Percentiles rank a stretch among this genome's conserved stretches.
These are phyloP conservation scores for Passalora sequoiae DNA, from an alignment of 2,329 filamentous ascomycete genomes.

Conservation along the genomic window DNA sequence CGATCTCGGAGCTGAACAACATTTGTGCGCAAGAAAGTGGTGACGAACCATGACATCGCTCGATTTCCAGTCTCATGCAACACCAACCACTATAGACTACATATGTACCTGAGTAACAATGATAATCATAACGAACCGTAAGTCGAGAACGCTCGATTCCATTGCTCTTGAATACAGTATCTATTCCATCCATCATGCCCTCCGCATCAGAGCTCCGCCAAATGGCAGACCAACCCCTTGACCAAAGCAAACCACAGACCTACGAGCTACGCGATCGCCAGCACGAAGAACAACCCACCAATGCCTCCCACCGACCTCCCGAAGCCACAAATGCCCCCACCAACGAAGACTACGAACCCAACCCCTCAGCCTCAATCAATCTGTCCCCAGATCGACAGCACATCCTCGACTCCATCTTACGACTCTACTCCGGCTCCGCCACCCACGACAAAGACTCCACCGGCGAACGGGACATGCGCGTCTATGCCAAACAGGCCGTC, in stretches of 20 bases:
- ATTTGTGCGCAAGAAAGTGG: too few species aligned
- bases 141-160: too few species aligned
- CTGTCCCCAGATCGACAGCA: slow-evolving; percentile 35
- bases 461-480: slow-evolving; percentile 40
- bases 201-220: slow-evolving; percentile 1
- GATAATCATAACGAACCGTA: too few species aligned
- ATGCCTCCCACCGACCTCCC: slow-evolving; percentile 15
- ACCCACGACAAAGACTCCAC: slow-evolving; percentile 33
- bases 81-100: too few species aligned
- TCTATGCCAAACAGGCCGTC: slow-evolving; percentile 44
- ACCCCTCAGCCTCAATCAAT: slow-evolving; percentile 34
- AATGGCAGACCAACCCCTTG: not conserved
- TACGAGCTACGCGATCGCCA: not conserved
- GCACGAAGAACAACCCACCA: not conserved
- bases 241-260: slow-evolving; percentile 1
- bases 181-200: not conserved
- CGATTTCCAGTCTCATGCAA: too few species aligned
- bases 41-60: too few species aligned
- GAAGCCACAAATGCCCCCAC: slow-evolving; percentile 28
- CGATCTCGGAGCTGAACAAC: too few species aligned
- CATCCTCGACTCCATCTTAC: slow-evolving; percentile 42
- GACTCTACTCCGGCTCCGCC: slow-evolving; percentile 45
- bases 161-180: too few species aligned
- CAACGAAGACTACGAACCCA: slow-evolving; percentile 41
- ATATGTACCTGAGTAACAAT: too few species aligned